Evolutionary conservation across 441 rosid species (phyloP).

Genomic region (Manihot esculenta): DNA sequence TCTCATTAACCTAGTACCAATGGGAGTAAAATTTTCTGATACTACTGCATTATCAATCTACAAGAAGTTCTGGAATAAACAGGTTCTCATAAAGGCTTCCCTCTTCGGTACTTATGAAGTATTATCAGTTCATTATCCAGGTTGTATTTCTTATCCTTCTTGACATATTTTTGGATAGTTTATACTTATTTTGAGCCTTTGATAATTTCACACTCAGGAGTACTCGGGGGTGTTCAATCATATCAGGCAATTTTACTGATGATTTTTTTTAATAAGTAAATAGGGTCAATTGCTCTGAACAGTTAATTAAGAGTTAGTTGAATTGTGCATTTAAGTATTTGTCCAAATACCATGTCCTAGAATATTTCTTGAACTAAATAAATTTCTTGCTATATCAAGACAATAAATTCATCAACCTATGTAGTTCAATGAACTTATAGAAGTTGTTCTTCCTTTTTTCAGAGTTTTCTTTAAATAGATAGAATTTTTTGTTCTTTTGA

Average conservation of each 20-base stretch:
- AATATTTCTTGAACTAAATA: background rate
- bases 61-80: slow-evolving; percentile 50
- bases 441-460: background rate
- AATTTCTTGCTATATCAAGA: background rate
- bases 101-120: slow-evolving; percentile 62
- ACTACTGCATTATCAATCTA: slow-evolving; percentile 40
- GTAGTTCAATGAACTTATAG: background rate
- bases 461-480: too few relatives aligned
- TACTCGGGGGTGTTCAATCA: too few relatives aligned
- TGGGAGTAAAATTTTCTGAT: slow-evolving; percentile 37
- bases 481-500: background rate
- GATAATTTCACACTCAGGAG: background rate
- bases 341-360: background rate
- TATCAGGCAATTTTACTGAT: background rate
- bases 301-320: background rate
- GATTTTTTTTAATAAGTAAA: background rate
- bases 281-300: background rate
- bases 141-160: slow-evolving; percentile 29
- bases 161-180: background rate
- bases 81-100: slow-evolving; percentile 41
- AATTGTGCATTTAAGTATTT: background rate
- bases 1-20: slow-evolving; percentile 57
- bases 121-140: slow-evolving; percentile 58
- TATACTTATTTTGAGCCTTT: background rate
- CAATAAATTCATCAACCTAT: background rate